Conservation (phyloP, 257 asterid species). For the Solanum arcanum region DNA sequence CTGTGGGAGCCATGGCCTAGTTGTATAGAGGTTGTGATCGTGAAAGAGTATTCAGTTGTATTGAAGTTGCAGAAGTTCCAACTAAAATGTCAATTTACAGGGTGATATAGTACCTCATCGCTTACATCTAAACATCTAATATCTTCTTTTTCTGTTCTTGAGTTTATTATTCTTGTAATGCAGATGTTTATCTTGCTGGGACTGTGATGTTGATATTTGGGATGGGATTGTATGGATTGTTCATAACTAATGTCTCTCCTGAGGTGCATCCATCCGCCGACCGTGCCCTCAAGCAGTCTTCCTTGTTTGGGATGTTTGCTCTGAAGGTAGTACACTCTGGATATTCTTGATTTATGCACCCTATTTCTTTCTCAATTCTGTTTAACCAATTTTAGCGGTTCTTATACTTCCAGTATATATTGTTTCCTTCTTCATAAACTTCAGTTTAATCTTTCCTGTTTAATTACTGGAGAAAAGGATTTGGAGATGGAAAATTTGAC, state of each 20-base stretch:
- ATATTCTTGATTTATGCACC: neutral
- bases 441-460: neutral
- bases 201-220: slow-evolving; percentile 94
- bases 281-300: slow-evolving; percentile 83
- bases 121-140: neutral
- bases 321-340: slow-evolving; percentile 37
- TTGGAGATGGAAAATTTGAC: neutral
- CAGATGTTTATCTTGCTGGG: slow-evolving; percentile 92
- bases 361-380: neutral
- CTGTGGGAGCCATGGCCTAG: neutral
- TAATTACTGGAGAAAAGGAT: neutral
- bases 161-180: neutral
- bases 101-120: neutral
- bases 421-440: neutral
- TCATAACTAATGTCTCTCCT: slow-evolving; percentile 61
- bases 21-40: neutral
- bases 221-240: slow-evolving; percentile 89
- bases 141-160: neutral
- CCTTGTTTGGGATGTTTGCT: slow-evolving; percentile 85
- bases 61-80: neutral
- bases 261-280: slow-evolving; percentile 37
- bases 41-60: neutral
- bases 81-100: neutral
- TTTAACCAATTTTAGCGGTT: neutral
- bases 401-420: neutral